A percentile compares a stretch with the other conserved stretches of the same genome.
These are phyloP conservation scores for Cornus controversa DNA, from an alignment of 148 eudicot genomes.

Conservation along the genomic window DNA sequence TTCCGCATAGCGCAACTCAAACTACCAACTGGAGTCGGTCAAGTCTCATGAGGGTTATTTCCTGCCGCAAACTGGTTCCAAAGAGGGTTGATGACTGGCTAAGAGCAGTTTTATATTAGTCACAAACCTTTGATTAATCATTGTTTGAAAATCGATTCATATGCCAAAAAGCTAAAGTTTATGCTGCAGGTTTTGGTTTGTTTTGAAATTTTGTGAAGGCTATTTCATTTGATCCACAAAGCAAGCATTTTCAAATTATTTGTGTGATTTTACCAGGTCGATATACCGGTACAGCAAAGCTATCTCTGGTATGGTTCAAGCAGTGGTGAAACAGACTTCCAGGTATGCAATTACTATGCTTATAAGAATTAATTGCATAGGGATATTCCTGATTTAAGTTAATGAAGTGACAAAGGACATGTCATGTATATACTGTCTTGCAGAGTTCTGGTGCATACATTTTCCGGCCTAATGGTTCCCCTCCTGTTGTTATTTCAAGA, in stretches of 20 bases:
- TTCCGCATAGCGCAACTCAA: no score
- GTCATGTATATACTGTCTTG: conserved; percentile 8
- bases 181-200: background rate
- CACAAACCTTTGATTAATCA: background rate
- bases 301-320: conserved; percentile 62
- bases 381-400: background rate
- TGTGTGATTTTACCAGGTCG: conserved; percentile 42
- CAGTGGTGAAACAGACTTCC: conserved; percentile 31
- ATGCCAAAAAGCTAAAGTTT: background rate
- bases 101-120: background rate
- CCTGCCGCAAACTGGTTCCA: background rate
- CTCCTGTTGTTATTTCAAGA: conserved; percentile 38
- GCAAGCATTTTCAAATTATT: background rate
- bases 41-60: background rate
- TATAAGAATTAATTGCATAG: background rate
- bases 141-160: background rate
- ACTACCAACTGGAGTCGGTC: no score
- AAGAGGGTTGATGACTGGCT: background rate
- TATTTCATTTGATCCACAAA: background rate
- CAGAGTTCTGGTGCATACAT: conserved; percentile 88
- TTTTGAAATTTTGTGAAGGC: background rate
- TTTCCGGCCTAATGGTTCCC: conserved; percentile 57
- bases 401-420: background rate
- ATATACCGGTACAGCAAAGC: conserved; percentile 62
- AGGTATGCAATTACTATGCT: conserved; percentile 34